A percentile compares a stretch with the other conserved stretches of the same genome.
Conservation (phyloP, 305 asterid species). For the Lippia alba region DNA sequence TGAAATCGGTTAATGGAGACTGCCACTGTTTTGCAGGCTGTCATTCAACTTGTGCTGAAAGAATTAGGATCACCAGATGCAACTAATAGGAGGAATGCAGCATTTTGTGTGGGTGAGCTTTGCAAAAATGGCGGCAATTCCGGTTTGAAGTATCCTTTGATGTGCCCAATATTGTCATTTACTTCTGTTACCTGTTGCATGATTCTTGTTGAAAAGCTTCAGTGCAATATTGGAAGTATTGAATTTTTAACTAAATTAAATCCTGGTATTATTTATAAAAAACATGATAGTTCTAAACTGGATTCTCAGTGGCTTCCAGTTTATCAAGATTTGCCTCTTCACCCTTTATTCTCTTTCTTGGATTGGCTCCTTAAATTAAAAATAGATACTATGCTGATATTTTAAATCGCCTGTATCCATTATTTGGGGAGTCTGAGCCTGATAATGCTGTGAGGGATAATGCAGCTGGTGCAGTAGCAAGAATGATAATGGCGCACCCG, state of each 20-base stretch:
- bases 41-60: slow-evolving; percentile 88
- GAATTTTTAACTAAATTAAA: slow-evolving; percentile 1
- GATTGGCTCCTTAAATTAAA: slow-evolving; percentile 44
- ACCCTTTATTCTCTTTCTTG: slow-evolving; percentile 24
- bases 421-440: slow-evolving; percentile 90
- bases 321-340: slow-evolving; percentile 4
- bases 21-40: slow-evolving; percentile 60
- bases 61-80: slow-evolving; percentile 85
- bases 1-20: slow-evolving; percentile 33
- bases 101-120: slow-evolving; percentile 97
- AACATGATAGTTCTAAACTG: slow-evolving; percentile 7
- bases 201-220: slow-evolving; percentile 1
- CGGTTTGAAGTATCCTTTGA: slow-evolving; percentile 76
- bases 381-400: slow-evolving; percentile 74
- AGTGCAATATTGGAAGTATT: background rate
- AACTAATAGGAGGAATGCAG: slow-evolving; percentile 95
- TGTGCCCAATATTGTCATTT: slow-evolving; percentile 16
- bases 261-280: background rate
- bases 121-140: slow-evolving; percentile 93
- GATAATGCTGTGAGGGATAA: slow-evolving; percentile 98
- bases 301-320: slow-evolving; percentile 4
- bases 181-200: slow-evolving; percentile 22
- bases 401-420: slow-evolving; percentile 77
- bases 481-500: slow-evolving; percentile 93
- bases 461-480: slow-evolving; percentile 99